Percentiles rank a stretch among this genome's conserved stretches.
Conservation (phyloP, 202 grass and related monocot genomes). For the Dendrocalamus latiflorus region DNA sequence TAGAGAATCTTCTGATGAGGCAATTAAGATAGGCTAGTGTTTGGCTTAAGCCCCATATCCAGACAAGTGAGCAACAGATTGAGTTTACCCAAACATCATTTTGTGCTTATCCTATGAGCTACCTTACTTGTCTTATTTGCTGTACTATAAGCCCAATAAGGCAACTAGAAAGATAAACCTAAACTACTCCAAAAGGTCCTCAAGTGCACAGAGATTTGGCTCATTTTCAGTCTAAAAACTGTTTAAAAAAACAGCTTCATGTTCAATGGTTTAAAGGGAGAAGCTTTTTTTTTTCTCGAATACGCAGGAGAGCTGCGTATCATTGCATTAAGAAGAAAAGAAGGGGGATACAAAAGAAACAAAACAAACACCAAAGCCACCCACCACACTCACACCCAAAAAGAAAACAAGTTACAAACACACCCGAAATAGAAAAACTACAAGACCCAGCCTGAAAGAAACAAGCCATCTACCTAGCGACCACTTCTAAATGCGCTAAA, state of each 20-base stretch:
- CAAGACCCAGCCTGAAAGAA: too few species aligned
- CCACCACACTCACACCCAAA: too few species aligned
- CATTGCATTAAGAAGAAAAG: too few species aligned
- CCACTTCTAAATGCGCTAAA: too few species aligned
- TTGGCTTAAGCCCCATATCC: not conserved
- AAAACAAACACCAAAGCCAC: too few species aligned
- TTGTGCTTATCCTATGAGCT: constrained; percentile 6
- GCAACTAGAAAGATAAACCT: not conserved
- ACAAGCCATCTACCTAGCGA: too few species aligned
- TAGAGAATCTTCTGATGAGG: not conserved
- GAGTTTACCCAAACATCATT: constrained; percentile 3
- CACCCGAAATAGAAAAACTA: too few species aligned
- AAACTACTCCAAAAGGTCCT: not conserved
- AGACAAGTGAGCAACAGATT: not conserved
- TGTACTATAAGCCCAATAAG: constrained; percentile 1
- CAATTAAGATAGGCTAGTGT: not conserved
- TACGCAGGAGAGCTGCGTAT: too few species aligned
- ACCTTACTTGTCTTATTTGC: not conserved
- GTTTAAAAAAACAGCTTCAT: not conserved
- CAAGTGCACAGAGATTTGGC: not conserved
- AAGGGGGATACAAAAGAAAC: too few species aligned
- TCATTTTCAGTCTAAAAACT: not conserved
- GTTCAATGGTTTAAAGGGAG: not conserved
- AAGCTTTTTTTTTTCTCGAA: too few species aligned
- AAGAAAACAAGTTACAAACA: too few species aligned